A percentile compares a stretch with the other conserved stretches of the same genome.
Evolutionary conservation across 805 yeast genomes (phyloP).

Genomic region (Pichia nanzhaoensis): DNA sequence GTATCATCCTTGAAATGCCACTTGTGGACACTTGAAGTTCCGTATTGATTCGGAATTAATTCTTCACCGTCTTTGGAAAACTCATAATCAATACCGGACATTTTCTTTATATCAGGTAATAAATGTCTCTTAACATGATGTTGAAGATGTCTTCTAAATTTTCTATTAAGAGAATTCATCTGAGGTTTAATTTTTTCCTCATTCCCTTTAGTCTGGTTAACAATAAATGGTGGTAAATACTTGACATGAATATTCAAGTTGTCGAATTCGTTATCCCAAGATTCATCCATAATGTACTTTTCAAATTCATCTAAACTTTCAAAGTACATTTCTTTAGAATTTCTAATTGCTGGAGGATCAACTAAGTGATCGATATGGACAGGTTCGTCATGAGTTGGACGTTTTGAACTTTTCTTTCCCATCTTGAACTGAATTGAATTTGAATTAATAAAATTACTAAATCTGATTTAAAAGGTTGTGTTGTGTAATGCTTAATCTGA

Average conservation of each 20-base stretch:
- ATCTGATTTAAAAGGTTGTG: too few species aligned
- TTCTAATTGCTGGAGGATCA: slow-evolving; percentile 26
- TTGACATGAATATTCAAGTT: slow-evolving; percentile 58
- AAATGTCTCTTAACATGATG: slow-evolving; percentile 71
- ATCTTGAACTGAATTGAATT: slow-evolving; percentile 5
- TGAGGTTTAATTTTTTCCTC: slow-evolving; percentile 67
- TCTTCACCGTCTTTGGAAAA: slow-evolving; percentile 42
- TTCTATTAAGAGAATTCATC: slow-evolving; percentile 63
- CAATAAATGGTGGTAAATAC: slow-evolving; percentile 69
- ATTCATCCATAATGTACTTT: slow-evolving; percentile 58
- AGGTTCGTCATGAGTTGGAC: slow-evolving; percentile 21
- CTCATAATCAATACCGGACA: slow-evolving; percentile 45
- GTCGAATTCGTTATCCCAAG: slow-evolving; percentile 71
- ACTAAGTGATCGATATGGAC: slow-evolving; percentile 26
- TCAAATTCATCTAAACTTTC: slow-evolving; percentile 61
- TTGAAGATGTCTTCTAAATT: slow-evolving; percentile 65
- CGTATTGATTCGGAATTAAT: slow-evolving; percentile 37
- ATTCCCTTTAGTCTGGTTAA: slow-evolving; percentile 59
- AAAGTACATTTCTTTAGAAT: slow-evolving; percentile 34
- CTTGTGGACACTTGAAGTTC: slow-evolving; percentile 39
- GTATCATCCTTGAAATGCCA: slow-evolving; percentile 60
- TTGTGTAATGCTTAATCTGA: too few species aligned
- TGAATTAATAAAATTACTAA: too few species aligned
- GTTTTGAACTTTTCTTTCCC: slow-evolving; percentile 23
- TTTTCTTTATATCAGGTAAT: slow-evolving; percentile 55